A percentile compares a stretch with the other conserved stretches of the same genome.
These are phyloP conservation scores for Talaromyces rugulosus DNA, from an alignment of 2,329 filamentous ascomycete species.

Conservation along the genomic window DNA sequence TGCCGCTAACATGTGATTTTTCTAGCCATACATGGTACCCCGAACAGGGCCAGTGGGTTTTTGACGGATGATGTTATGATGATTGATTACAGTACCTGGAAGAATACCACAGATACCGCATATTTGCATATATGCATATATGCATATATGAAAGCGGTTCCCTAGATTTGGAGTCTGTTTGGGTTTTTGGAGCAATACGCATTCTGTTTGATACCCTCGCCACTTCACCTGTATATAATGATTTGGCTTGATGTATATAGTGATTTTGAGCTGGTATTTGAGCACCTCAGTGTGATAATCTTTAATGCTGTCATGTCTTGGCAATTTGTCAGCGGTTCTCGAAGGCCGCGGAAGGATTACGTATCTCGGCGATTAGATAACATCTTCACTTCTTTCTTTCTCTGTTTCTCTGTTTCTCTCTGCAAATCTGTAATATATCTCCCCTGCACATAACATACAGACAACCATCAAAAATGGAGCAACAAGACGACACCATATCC, in stretches of 20 bases:
- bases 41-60: constrained; percentile 12
- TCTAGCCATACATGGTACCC: constrained; percentile 36
- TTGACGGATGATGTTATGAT: not conserved
- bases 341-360: not conserved
- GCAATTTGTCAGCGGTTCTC: not conserved
- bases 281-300: too few relatives aligned
- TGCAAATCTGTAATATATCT: not conserved
- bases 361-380: not conserved
- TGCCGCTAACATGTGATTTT: not conserved
- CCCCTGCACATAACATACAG: not conserved
- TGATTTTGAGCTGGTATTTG: not conserved
- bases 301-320: too few relatives aligned
- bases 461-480: not conserved
- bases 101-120: too few relatives aligned
- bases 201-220: not conserved
- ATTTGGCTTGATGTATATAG: not conserved
- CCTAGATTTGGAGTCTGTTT: too few relatives aligned
- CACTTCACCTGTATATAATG: not conserved
- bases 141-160: too few relatives aligned
- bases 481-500: not conserved
- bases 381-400: not conserved
- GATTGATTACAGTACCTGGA: too few relatives aligned
- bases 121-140: too few relatives aligned
- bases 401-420: too few relatives aligned
- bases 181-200: too few relatives aligned